Conservation (phyloP, 2,329 filamentous ascomycete species). For the Colletotrichum caudatum region DNA sequence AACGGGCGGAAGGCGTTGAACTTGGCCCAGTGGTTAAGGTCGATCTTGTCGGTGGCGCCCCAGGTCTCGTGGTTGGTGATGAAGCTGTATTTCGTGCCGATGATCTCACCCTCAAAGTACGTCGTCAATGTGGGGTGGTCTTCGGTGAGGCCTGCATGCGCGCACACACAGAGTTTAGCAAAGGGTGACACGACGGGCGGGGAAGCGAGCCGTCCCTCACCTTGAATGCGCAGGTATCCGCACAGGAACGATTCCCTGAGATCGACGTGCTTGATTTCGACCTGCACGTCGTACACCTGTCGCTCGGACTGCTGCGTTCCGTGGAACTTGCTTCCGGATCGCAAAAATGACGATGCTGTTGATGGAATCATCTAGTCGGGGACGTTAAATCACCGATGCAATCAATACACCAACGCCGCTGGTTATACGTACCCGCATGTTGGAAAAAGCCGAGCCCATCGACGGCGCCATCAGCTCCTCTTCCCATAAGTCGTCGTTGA, state of each 20-base stretch:
- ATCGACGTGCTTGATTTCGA: conserved; percentile 97
- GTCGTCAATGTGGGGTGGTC: conserved; percentile 98
- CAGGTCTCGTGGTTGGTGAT: conserved; percentile 88
- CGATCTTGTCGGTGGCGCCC: conserved; percentile 92
- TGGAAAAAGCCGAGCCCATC: conserved; percentile 55
- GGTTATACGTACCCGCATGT: conserved; percentile 50
- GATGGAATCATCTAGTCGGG: conserved; percentile 74
- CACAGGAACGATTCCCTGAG: conserved; percentile 94
- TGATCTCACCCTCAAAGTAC: conserved; percentile 98
- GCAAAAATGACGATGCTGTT: conserved; percentile 87
- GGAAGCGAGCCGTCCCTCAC: conserved; percentile 59
- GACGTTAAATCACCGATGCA: conserved; percentile 22
- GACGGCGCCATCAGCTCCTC: conserved; percentile 51
- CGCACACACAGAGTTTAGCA: conserved; percentile 24
- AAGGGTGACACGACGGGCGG: conserved; percentile 34
- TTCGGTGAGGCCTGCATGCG: conserved; percentile 80
- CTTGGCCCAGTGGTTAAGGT: conserved; percentile 92
- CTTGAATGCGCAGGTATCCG: conserved; percentile 95
- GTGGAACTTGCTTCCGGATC: conserved; percentile 87
- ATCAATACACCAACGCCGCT: conserved; percentile 4
- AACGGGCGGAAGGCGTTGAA: conserved; percentile 89
- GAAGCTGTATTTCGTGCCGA: conserved; percentile 95
- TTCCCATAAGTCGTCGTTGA: conserved; percentile 38
- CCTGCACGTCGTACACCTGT: conserved; percentile 94
- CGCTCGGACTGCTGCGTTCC: conserved; percentile 94